Base-by-base conservation (phyloP, 2,329 filamentous ascomycete genomes). In the Pochonia chlamydosporia region DNA sequence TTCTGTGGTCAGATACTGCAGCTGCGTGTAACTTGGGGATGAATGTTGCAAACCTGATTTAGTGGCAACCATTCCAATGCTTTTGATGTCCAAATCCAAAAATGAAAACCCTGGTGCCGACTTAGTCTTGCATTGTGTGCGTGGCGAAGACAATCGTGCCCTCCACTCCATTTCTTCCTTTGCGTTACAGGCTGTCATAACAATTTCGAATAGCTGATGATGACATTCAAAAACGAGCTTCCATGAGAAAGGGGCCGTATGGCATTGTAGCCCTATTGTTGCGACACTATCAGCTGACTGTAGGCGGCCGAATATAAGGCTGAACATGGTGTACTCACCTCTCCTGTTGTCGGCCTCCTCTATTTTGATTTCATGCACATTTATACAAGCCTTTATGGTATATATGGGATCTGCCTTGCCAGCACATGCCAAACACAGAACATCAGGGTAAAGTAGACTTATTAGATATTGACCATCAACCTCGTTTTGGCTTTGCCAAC, bases 171-270 rank as follows among this genome's bases (percentile, higher is more conserved):
- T 71, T 58, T 93, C 89, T 62, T 99, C 92, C 35, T 78, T 81
- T 1, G 81, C 73, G 1, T 86, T 92, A 57, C 90, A 96, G 30
- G 90, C 92, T 54, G 87, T 95, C 68, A 96, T 75, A 35, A 96
- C 82, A 14, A 96, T 68, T 65, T 97, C 92, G 61, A 88, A 92
- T 45, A 92, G 72, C 50, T 87, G 82, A 54, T 86, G 79, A 48
- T 85, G 76, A 54, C 81, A 80, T 61, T 93, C 84, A 59, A 97
- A 96, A 3, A 89, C 75, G 10, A 96, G 59, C 63, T 97, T 99
- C 92, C 91, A 97, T 1, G 90, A 93, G 63, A 88, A 88, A 0
- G 87, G 83, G 1, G 88, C 87, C 3, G 87, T 88, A 53, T 93
- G 85, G 59, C 90, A 96, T 72, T 92, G 89, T 7, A 97, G 63